Evolutionary conservation across 2,329 filamentous ascomycete genomes (phyloP).

Genomic region (Ceratocystis harringtonii): DNA sequence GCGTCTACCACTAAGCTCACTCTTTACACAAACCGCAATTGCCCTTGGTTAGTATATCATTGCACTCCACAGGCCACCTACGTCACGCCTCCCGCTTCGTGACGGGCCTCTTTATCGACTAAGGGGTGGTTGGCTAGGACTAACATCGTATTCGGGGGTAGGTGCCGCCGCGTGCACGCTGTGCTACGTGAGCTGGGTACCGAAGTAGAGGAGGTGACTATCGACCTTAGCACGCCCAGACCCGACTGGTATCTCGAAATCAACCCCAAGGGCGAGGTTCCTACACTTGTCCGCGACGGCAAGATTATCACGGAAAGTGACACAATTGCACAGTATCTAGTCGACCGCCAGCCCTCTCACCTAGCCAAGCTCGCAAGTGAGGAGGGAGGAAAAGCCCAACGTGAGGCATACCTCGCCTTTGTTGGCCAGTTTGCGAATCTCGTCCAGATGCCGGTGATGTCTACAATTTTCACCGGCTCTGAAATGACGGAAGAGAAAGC

Average conservation of each 20-base stretch:
- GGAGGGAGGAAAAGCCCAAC: constrained; percentile 39
- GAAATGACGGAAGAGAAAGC: constrained; percentile 26
- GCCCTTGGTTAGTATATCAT: constrained; percentile 38
- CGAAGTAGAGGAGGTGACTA: constrained; percentile 53
- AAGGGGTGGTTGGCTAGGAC: no score
- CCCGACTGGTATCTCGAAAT: constrained; percentile 59
- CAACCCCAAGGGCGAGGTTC: constrained; percentile 68
- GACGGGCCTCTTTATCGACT: not conserved
- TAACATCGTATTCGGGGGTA: not conserved
- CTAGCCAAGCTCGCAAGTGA: constrained; percentile 43
- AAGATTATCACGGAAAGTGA: constrained; percentile 59
- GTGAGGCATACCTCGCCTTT: constrained; percentile 58
- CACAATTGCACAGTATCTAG: constrained; percentile 57
- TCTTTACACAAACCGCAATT: constrained; percentile 55
- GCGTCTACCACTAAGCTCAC: constrained; percentile 36
- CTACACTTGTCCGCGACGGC: constrained; percentile 48
- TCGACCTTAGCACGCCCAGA: constrained; percentile 55
- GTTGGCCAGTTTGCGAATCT: constrained; percentile 54
- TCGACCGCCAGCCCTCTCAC: constrained; percentile 53
- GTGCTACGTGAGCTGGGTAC: constrained; percentile 50
- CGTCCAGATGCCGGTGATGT: constrained; percentile 26
- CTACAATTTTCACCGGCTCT: constrained; percentile 30
- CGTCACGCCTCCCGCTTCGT: not conserved
- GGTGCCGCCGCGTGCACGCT: constrained; percentile 54
- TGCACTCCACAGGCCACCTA: not conserved